A percentile compares a stretch with the other conserved stretches of the same genome.
Conservation (phyloP, 371 early-diverging fungal species). For the Syncephalastrum sp. region DNA sequence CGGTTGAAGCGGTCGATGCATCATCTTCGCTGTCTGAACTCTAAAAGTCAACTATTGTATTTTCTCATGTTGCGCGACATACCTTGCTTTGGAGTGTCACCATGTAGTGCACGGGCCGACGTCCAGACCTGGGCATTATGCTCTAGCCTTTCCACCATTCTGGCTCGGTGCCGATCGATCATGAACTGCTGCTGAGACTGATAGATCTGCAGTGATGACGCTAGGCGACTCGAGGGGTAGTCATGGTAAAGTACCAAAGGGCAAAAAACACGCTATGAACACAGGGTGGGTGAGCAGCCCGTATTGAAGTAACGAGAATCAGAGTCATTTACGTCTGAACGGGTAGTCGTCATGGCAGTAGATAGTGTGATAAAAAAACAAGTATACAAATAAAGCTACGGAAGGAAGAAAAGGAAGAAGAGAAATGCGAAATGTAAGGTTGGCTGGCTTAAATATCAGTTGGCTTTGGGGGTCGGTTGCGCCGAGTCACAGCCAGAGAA, state of each 20-base stretch:
- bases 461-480: no score
- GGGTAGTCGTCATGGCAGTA: slow-evolving; percentile 8
- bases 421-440: neutral
- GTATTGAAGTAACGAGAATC: no score
- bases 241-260: slow-evolving; percentile 27
- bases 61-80: no score
- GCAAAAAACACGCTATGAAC: slow-evolving; percentile 14
- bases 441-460: no score
- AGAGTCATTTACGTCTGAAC: slow-evolving; percentile 12
- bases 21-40: no score
- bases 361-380: neutral
- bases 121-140: slow-evolving; percentile 39
- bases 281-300: neutral
- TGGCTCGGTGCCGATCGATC: slow-evolving; percentile 35
- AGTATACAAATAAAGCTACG: slow-evolving; percentile 4
- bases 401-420: slow-evolving; percentile 10
- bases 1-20: no score
- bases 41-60: no score
- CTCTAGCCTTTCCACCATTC: slow-evolving; percentile 30
- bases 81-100: no score
- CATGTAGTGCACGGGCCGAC: slow-evolving; percentile 6
- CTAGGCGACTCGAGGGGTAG: slow-evolving; percentile 10
- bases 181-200: slow-evolving; percentile 13
- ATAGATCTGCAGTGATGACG: slow-evolving; percentile 10
- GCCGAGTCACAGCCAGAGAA: no score